Percentiles rank a stretch among this genome's conserved stretches.
phyloP scores from a whole-genome alignment of 129 eudicot genomes.

The Artemisia tridentata region DNA sequence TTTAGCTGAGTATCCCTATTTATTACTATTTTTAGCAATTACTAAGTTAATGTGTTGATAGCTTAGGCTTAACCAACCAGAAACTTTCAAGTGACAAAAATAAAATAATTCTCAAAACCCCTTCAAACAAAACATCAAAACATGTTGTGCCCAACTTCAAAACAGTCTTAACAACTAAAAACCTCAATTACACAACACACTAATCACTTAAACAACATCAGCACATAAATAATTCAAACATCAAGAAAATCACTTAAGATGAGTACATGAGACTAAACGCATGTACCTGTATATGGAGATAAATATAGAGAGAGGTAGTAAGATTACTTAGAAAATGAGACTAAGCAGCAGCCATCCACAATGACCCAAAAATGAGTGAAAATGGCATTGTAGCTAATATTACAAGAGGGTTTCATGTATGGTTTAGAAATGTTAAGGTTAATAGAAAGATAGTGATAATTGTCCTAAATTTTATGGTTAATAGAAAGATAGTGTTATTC shows the following conservation, averaged over 20 bases:
- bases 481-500: slow-evolving; percentile 1
- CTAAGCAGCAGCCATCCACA: slow-evolving; percentile 23
- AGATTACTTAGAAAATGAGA: slow-evolving; percentile 31
- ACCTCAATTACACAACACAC: slow-evolving; percentile 11
- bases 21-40: slow-evolving; percentile 1
- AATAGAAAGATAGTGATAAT: slow-evolving; percentile 6
- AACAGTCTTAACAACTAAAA: neutral
- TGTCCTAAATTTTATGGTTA: slow-evolving; percentile 5
- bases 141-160: slow-evolving; percentile 18
- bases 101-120: slow-evolving; percentile 13
- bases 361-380: neutral
- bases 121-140: slow-evolving; percentile 18
- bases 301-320: slow-evolving; percentile 15
- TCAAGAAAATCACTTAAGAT: slow-evolving; percentile 13
- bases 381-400: neutral
- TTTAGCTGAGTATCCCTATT: neutral
- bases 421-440: slow-evolving; percentile 14
- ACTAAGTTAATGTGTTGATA: neutral
- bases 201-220: neutral
- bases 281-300: neutral
- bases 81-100: neutral
- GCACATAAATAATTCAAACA: neutral
- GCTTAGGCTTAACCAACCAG: neutral
- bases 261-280: neutral
- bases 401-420: slow-evolving; percentile 24